Percentiles rank a stretch among this genome's conserved stretches.
Evolutionary conservation across 2,329 filamentous ascomycete genomes (phyloP).

Genomic region (Saccharata proteae): DNA sequence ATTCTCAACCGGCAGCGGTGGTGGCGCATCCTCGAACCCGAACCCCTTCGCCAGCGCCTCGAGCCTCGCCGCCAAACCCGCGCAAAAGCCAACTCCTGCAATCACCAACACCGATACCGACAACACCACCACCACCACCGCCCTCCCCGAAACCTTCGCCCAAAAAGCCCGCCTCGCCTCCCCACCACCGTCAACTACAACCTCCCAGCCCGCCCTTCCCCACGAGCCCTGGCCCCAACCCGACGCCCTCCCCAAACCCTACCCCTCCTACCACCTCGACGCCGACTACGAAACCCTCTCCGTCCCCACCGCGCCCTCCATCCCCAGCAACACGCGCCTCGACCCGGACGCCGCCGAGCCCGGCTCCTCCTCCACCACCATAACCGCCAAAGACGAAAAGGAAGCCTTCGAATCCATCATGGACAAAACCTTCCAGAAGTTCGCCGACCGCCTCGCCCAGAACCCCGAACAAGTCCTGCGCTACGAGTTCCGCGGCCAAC

Average conservation of each 20-base stretch:
- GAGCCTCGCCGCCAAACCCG: conserved; percentile 29
- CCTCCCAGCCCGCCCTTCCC: conserved; percentile 28
- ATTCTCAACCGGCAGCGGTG: conserved; percentile 18
- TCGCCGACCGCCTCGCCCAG: conserved; percentile 38
- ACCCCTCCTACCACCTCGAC: conserved; percentile 67
- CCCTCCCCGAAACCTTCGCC: conserved; percentile 64
- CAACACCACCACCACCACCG: conserved; percentile 20
- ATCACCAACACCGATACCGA: conserved; percentile 4
- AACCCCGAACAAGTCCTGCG: conserved; percentile 40
- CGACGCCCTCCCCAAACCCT: conserved; percentile 50
- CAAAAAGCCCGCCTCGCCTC: conserved; percentile 50
- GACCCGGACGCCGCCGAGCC: conserved; percentile 22
- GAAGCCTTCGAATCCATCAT: conserved; percentile 36
- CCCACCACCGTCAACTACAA: conserved; percentile 18
- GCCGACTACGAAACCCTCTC: conserved; percentile 87
- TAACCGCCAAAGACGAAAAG: conserved; percentile 31
- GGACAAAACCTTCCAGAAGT: conserved; percentile 39
- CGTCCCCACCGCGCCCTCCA: conserved; percentile 35
- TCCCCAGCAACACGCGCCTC: conserved; percentile 35
- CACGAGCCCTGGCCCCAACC: conserved; percentile 21
- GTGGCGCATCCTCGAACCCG: conserved; percentile 19
- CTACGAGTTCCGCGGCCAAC: conserved; percentile 36
- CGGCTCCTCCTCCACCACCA: conserved; percentile 15
- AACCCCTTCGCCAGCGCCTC: conserved; percentile 41
- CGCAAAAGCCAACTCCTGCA: conserved; percentile 20